Evolutionary conservation across 2,329 filamentous ascomycete species (phyloP).

Genomic region (Emergomyces pasteurianus): DNA sequence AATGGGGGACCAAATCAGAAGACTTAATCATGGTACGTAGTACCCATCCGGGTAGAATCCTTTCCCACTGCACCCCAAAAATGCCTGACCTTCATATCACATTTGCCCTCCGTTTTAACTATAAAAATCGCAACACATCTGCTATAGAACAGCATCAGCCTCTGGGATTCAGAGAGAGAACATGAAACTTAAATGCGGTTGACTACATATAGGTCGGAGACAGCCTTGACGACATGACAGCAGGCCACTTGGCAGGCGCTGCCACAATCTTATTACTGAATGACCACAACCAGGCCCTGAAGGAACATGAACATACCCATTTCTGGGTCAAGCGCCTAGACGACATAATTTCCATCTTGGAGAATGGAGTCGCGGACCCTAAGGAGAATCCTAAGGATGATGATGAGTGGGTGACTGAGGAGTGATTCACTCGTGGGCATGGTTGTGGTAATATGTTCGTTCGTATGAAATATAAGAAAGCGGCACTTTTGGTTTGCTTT

Average conservation of each 20-base stretch:
- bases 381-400: neutral
- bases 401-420: neutral
- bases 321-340: constrained; percentile 59
- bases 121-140: neutral
- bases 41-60: neutral
- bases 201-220: constrained; percentile 46
- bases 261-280: constrained; percentile 83
- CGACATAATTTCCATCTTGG: constrained; percentile 63
- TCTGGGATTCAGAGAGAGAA: neutral
- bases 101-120: neutral
- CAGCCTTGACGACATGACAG: constrained; percentile 85
- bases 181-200: neutral
- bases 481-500: neutral
- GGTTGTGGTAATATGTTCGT: neutral
- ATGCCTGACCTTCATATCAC: neutral
- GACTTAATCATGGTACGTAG: constrained; percentile 46
- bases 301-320: constrained; percentile 63
- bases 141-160: neutral
- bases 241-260: constrained; percentile 69
- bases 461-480: neutral
- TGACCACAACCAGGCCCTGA: constrained; percentile 61
- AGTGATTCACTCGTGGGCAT: neutral
- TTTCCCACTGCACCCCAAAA: neutral
- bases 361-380: constrained; percentile 54
- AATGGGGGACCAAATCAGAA: constrained; percentile 50